Evolutionary conservation across 225 moss, liverwort and hornwort species (phyloP), one percentile per base, ranked within the genome.

Genomic region (Physcomitrium patens): DNA sequence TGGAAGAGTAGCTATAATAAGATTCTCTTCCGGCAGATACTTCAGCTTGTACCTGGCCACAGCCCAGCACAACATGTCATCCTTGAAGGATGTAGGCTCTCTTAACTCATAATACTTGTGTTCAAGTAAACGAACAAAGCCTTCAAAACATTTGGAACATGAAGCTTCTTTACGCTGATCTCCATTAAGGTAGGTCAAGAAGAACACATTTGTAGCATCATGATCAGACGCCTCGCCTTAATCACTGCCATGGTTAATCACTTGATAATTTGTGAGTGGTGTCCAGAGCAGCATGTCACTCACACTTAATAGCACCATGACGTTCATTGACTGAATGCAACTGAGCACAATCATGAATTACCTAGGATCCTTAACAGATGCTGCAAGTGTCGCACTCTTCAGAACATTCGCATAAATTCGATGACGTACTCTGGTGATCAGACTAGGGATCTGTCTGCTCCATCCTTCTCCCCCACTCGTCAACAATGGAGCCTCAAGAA

Each of bases 291-390:
- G 22, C 46, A 60, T 53, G 27, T 17, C 10, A 61, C 22, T 26
- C 19, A 72, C 24, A 42, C 11, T 22, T 67, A 66, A 61, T 37
- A 50, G 53, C 17, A n/a, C 16, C 53, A 53, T 53, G 53, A 11
- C 46, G 24, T 24, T 68, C 28, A 44, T 68, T 54, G 45, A 2
- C 53, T 59, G 42, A 8, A 7, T 20, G 48, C 67, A 47, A 68
- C 16, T 45, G 14, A 46, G 73, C 20, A 67, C 44, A 53, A 23
- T 17, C 47, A 47, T 31, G n/a, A 54, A 46, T 73, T 37, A 77
- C 81, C 77, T 81, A n/a, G 81, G 53, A 73, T 77, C 77, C 56
- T 72, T 57, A 14, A 59, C 68, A 53, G 77, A 72, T 51, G 53
- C 54, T 53, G 67, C 16, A 77, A 81, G 26, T 22, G 68, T 27